Percentiles rank a stretch among this genome's conserved stretches.
Evolutionary conservation across 306 rosid genomes (phyloP).

Genomic region (Casuarina equisetifolia): DNA sequence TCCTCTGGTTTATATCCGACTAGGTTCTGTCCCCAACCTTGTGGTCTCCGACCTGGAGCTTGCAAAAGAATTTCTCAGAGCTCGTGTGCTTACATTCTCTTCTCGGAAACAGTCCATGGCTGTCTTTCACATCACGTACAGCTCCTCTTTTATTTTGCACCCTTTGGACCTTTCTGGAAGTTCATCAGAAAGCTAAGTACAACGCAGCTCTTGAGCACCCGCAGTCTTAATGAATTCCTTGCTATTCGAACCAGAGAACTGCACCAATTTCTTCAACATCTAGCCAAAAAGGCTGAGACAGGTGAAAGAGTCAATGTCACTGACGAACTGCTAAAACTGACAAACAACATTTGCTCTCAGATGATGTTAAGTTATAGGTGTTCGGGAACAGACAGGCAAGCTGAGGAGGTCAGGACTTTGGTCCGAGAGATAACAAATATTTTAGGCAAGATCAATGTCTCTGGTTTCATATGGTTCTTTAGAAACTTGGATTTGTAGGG

Average conservation of each 20-base stretch:
- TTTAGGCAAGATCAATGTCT: conserved; percentile 38
- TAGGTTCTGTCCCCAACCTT: conserved; percentile 31
- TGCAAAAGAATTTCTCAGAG: conserved; percentile 46
- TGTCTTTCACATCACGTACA: conserved; percentile 31
- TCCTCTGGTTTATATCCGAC: conserved; percentile 38
- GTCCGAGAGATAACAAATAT: conserved; percentile 40
- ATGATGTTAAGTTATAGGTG: conserved; percentile 30
- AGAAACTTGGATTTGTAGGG: conserved; percentile 33
- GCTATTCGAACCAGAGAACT: conserved; percentile 31
- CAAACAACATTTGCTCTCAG: conserved; percentile 37
- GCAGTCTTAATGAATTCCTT: conserved; percentile 22
- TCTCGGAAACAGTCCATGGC: conserved; percentile 24
- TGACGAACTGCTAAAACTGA: conserved; percentile 28
- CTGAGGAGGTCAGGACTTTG: conserved; percentile 31
- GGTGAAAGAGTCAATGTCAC: conserved; percentile 36
- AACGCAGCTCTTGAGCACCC: conserved; percentile 36
- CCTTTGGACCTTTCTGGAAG: conserved; percentile 47
- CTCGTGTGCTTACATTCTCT: conserved; percentile 30
- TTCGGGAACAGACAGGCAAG: conserved; percentile 21
- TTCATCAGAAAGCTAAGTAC: conserved; percentile 40
- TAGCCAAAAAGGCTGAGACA: conserved; percentile 25
- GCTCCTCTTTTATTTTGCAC: conserved; percentile 39
- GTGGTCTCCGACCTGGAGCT: conserved; percentile 32
- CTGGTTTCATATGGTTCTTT: conserved; percentile 37
- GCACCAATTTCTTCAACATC: conserved; percentile 1